These are phyloP conservation scores for Daldinia grandis DNA, from an alignment of 495 filamentous ascomycete genomes.

Conservation along the genomic window DNA sequence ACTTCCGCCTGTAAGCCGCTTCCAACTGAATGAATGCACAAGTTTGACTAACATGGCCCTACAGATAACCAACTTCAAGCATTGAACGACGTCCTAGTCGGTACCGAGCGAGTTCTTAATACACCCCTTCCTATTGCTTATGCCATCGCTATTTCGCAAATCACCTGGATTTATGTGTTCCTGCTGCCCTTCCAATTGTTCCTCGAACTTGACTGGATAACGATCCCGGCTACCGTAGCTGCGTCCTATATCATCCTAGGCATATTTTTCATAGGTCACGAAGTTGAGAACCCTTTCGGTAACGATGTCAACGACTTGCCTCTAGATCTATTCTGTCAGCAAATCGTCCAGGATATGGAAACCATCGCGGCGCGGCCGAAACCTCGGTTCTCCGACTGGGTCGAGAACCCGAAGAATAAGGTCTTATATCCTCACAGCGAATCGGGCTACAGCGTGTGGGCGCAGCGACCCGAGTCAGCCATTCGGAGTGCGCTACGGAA, in stretches of 20 bases:
- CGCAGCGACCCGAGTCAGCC: constrained; percentile 59
- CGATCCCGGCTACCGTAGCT: constrained; percentile 83
- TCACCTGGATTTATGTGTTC: constrained; percentile 86
- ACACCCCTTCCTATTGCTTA: constrained; percentile 88
- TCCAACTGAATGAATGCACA: background rate
- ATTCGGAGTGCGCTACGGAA: constrained; percentile 52
- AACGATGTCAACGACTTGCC: constrained; percentile 87
- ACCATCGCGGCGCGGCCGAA: constrained; percentile 69
- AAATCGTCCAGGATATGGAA: constrained; percentile 76
- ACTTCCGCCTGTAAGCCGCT: constrained; percentile 51
- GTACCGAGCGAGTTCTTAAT: constrained; percentile 81
- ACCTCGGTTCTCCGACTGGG: constrained; percentile 66
- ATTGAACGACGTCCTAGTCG: constrained; percentile 77
- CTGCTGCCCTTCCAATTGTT: constrained; percentile 86
- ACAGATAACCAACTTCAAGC: constrained; percentile 61
- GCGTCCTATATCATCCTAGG: constrained; percentile 89
- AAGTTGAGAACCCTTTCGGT: constrained; percentile 92
- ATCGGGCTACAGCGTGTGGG: constrained; percentile 67
- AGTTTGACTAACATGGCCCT: constrained; percentile 10
- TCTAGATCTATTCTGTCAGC: constrained; percentile 77
- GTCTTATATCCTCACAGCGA: constrained; percentile 74
- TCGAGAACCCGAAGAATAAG: constrained; percentile 64
- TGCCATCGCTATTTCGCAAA: constrained; percentile 84
- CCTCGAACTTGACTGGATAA: constrained; percentile 69
- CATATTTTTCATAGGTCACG: constrained; percentile 83